Percentiles rank a stretch among this genome's conserved stretches.
Evolutionary conservation across 2,329 filamentous ascomycete genomes (phyloP).

Genomic region (Phaeosphaeriaceae sp.): DNA sequence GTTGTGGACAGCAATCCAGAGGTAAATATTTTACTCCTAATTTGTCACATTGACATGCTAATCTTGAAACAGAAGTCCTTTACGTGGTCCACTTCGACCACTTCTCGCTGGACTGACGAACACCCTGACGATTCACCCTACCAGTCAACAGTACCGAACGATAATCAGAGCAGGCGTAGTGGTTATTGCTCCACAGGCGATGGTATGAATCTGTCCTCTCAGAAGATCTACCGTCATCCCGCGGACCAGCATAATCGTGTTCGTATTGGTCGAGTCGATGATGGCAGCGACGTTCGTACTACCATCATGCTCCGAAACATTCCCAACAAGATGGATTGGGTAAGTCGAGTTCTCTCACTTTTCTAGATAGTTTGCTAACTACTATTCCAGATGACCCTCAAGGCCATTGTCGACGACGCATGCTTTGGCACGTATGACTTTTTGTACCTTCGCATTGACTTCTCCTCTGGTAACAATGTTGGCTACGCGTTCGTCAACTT

Average conservation of each 20-base stretch:
- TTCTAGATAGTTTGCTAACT: conserved; percentile 18
- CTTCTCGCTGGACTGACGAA: conserved; percentile 26
- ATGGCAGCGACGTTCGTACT: conserved; percentile 58
- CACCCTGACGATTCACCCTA: conserved; percentile 26
- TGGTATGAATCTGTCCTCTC: neutral
- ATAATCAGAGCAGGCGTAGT: conserved; percentile 30
- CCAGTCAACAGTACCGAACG: conserved; percentile 25
- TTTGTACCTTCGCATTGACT: conserved; percentile 86
- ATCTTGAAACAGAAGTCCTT: conserved; percentile 29
- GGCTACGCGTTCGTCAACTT: conserved; percentile 99
- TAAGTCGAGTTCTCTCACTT: conserved; percentile 30
- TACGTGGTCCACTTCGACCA: conserved; percentile 23
- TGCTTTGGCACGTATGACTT: conserved; percentile 90
- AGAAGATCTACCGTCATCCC: conserved; percentile 22
- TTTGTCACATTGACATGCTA: conserved; percentile 15
- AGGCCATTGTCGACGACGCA: conserved; percentile 77
- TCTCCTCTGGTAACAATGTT: conserved; percentile 66
- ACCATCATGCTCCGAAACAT: conserved; percentile 93
- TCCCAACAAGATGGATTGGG: conserved; percentile 81
- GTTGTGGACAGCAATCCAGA: neutral
- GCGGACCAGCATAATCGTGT: conserved; percentile 49
- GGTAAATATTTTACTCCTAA: conserved; percentile 17
- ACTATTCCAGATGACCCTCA: conserved; percentile 58
- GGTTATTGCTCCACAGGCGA: conserved; percentile 19
- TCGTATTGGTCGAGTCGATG: conserved; percentile 43